Percentiles rank a stretch among this genome's conserved stretches.
phyloP scores from a whole-genome alignment of 495 filamentous ascomycete species.

The Margaritispora aquatica region DNA sequence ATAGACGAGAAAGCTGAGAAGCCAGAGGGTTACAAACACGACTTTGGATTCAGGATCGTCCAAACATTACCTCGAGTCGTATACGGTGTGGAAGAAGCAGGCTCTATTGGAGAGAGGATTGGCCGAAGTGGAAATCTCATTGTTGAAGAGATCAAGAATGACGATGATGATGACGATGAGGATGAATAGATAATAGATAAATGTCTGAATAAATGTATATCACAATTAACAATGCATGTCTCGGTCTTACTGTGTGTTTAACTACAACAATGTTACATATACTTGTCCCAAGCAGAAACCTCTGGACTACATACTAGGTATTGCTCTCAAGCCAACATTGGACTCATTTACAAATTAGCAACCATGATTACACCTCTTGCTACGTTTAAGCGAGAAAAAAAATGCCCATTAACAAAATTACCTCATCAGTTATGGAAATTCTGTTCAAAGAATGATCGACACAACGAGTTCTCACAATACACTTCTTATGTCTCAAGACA shows the following conservation, averaged over 20 bases:
- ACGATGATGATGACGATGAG: constrained; percentile 44
- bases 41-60: constrained; percentile 75
- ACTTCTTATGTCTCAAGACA: too few relatives aligned
- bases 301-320: too few relatives aligned
- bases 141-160: constrained; percentile 58
- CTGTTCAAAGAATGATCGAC: background rate
- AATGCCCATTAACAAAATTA: too few relatives aligned
- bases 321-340: too few relatives aligned
- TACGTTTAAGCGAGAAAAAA: too few relatives aligned
- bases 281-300: too few relatives aligned
- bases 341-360: too few relatives aligned
- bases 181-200: background rate
- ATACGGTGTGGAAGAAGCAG: constrained; percentile 58
- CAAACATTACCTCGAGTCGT: constrained; percentile 76
- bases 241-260: too few relatives aligned
- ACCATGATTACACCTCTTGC: too few relatives aligned
- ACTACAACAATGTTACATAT: too few relatives aligned
- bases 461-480: background rate
- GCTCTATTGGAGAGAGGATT: constrained; percentile 62
- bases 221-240: background rate
- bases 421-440: background rate
- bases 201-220: background rate
- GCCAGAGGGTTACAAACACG: constrained; percentile 62
- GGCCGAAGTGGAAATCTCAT: constrained; percentile 84
- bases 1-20: constrained; percentile 34